phyloP scores from a whole-genome alignment of 352 stramenopile genomes.

The Pythium rishiriense region DNA sequence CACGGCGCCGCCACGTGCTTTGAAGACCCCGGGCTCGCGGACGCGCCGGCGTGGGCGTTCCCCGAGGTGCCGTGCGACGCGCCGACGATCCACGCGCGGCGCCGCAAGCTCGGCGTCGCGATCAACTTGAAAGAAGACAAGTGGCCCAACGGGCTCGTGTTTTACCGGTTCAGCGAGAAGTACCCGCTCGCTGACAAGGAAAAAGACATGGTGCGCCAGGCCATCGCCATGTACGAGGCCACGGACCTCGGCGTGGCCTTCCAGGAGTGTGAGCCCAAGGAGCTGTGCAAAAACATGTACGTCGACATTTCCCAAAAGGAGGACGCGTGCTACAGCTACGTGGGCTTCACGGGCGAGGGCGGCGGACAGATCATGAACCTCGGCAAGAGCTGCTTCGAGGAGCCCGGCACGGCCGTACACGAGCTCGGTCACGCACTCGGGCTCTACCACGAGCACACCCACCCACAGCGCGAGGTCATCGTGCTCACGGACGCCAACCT shows the following conservation, averaged over 20 bases:
- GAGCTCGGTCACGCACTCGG: conserved; percentile 69
- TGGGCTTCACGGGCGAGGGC: conserved; percentile 67
- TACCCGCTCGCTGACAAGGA: conserved; percentile 44
- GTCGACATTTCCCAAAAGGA: conserved; percentile 72
- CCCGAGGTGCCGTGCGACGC: conserved; percentile 38
- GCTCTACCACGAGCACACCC: conserved; percentile 72
- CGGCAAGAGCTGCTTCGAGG: conserved; percentile 62
- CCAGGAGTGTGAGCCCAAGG: conserved; percentile 57
- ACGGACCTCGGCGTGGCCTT: conserved; percentile 65
- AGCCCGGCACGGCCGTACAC: conserved; percentile 51
- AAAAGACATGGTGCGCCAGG: conserved; percentile 49
- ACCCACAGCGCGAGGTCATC: conserved; percentile 67
- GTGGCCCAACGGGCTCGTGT: conserved; percentile 71
- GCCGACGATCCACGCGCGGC: conserved; percentile 24
- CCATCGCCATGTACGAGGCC: conserved; percentile 54
- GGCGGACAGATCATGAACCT: conserved; percentile 74
- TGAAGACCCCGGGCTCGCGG: conserved; percentile 56
- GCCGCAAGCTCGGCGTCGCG: conserved; percentile 53
- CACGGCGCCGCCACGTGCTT: conserved; percentile 50
- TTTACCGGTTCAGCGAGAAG: conserved; percentile 60
- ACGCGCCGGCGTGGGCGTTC: conserved; percentile 51
- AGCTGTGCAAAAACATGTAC: conserved; percentile 66
- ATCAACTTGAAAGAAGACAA: conserved; percentile 55
- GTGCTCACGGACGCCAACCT: conserved; percentile 63
- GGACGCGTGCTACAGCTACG: conserved; percentile 70